These are phyloP conservation scores for Medicago lupulina DNA, from an alignment of 306 rosid genomes.

Conservation along the genomic window DNA sequence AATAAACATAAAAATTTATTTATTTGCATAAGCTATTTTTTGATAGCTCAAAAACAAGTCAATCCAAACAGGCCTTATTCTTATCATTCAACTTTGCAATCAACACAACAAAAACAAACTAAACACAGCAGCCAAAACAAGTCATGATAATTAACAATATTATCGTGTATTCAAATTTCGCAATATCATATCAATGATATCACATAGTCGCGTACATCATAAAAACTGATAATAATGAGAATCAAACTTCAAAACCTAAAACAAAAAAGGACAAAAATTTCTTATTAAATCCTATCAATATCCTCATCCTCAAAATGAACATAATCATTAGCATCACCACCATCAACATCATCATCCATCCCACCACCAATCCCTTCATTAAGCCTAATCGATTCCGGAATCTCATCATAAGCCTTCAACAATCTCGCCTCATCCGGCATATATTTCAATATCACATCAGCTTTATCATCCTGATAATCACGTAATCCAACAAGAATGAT, in stretches of 20 bases:
- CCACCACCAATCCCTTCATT: slow-evolving; percentile 20
- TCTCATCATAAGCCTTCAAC: slow-evolving; percentile 6
- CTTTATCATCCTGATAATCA: slow-evolving; percentile 27
- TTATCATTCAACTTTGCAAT: too few relatives aligned
- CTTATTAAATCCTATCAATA: slow-evolving; percentile 25
- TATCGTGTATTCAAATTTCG: background rate
- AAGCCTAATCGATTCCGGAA: background rate
- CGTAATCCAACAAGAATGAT: slow-evolving; percentile 18
- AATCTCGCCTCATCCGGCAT: slow-evolving; percentile 21
- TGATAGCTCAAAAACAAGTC: too few relatives aligned
- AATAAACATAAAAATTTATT: too few relatives aligned
- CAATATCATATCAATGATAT: background rate
- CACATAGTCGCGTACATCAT: background rate
- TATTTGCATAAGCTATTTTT: too few relatives aligned
- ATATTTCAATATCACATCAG: slow-evolving; percentile 10
- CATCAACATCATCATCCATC: slow-evolving; percentile 1
- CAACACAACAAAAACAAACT: background rate
- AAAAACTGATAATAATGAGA: too few relatives aligned
- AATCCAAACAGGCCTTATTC: too few relatives aligned
- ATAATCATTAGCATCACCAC: slow-evolving; percentile 14
- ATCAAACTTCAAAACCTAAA: too few relatives aligned
- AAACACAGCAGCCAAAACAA: background rate
- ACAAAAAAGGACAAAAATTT: too few relatives aligned
- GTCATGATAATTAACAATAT: background rate
- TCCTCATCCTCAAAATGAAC: slow-evolving; percentile 20